Conservation (phyloP, 2,329 filamentous ascomycete genomes). For the Trichoderma guizhouense region DNA sequence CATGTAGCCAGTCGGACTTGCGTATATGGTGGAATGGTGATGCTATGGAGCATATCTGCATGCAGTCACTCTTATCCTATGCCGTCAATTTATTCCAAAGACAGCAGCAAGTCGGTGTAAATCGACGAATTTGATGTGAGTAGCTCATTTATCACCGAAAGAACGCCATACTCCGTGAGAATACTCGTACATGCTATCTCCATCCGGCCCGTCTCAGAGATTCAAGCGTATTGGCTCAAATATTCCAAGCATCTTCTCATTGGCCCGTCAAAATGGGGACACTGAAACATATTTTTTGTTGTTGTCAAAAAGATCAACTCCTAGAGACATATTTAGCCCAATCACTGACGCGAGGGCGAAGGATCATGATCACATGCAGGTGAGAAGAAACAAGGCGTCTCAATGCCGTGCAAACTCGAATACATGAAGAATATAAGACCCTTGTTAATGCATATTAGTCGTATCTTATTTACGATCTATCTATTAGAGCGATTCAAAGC, state of each 20-base stretch:
- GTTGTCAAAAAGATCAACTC: not conserved
- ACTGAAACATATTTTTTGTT: not conserved
- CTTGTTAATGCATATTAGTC: not conserved
- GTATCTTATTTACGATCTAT: constrained; percentile 1
- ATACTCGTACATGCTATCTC: not conserved
- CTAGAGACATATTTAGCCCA: not conserved
- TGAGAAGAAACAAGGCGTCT: not conserved
- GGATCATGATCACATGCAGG: not conserved
- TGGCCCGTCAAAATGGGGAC: not conserved
- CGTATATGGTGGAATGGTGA: not conserved
- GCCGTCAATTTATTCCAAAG: not conserved
- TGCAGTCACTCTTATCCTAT: not conserved
- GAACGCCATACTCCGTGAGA: not conserved
- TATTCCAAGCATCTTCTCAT: not conserved
- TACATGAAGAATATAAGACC: not conserved
- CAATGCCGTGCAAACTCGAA: not conserved
- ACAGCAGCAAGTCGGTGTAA: not conserved
- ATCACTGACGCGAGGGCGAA: not conserved
- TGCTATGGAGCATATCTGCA: not conserved
- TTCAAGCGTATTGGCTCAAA: not conserved
- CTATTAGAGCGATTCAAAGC: not conserved
- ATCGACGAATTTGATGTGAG: not conserved
- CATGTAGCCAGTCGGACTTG: not conserved
- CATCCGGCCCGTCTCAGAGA: not conserved
- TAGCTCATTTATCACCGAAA: not conserved